Evolutionary conservation across 345 rosid genomes (phyloP).

Genomic region (Syzygium aqueum): DNA sequence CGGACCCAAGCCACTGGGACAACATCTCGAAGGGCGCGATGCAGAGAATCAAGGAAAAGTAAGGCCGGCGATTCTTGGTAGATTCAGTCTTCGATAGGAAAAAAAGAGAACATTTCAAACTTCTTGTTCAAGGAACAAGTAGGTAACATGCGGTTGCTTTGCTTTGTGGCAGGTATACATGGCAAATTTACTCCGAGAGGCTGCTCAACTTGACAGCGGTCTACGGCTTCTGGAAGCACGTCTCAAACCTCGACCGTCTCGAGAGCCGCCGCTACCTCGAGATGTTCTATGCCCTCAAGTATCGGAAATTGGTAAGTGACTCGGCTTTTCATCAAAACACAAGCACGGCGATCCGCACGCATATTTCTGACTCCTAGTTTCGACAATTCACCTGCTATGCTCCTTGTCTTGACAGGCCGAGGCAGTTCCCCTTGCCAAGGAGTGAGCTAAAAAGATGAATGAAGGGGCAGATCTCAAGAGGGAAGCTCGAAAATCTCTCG

Average conservation of each 20-base stretch:
- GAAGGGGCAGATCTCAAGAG: background rate
- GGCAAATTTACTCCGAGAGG: slow-evolving; percentile 89
- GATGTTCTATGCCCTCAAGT: slow-evolving; percentile 90
- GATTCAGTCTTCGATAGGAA: background rate
- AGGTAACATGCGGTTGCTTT: background rate
- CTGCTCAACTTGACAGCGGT: slow-evolving; percentile 88
- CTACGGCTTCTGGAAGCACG: slow-evolving; percentile 95
- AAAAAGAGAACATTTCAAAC: background rate
- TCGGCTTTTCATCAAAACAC: background rate
- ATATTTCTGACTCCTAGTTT: background rate
- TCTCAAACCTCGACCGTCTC: slow-evolving; percentile 79
- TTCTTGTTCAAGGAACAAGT: background rate
- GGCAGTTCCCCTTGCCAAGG: background rate
- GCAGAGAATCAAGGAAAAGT: slow-evolving; percentile 85
- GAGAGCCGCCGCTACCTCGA: slow-evolving; percentile 93
- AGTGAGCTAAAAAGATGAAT: background rate
- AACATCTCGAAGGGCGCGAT: slow-evolving; percentile 67
- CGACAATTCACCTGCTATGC: background rate
- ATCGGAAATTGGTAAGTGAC: slow-evolving; percentile 56
- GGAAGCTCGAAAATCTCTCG: background rate
- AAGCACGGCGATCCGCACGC: background rate
- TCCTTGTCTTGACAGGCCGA: background rate
- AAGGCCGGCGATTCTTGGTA: background rate
- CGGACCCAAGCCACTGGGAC: slow-evolving; percentile 67
- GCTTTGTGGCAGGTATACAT: slow-evolving; percentile 52